Percentiles rank a stretch among this genome's conserved stretches.
Conservation (phyloP, 352 stramenopile genomes). For the Phytopythium oedochilum region DNA sequence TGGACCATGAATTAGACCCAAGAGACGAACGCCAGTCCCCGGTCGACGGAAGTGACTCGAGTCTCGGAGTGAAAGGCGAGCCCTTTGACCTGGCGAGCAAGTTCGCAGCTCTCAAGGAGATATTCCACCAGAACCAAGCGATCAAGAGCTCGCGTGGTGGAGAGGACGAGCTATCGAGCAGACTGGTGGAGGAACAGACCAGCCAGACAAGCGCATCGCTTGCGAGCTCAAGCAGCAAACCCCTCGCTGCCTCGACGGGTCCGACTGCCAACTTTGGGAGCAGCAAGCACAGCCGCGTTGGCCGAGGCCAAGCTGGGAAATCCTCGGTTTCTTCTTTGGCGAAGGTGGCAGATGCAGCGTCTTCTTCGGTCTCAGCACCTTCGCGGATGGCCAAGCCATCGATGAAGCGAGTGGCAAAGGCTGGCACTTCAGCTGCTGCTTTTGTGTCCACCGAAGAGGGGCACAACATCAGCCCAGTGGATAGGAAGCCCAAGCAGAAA, state of each 20-base stretch:
- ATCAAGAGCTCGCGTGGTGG: not conserved
- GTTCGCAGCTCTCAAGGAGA: slow-evolving; percentile 56
- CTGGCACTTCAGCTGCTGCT: not conserved
- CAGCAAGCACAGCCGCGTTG: not conserved
- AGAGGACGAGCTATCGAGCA: not conserved
- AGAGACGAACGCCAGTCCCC: not conserved
- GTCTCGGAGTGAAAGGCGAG: no score
- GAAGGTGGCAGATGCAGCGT: not conserved
- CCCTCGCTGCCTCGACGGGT: not conserved
- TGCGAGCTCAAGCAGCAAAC: not conserved
- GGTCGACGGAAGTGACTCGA: not conserved
- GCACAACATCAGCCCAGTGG: not conserved
- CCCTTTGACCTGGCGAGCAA: slow-evolving; percentile 30
- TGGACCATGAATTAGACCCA: not conserved
- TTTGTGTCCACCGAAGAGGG: no score
- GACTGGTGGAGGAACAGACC: not conserved
- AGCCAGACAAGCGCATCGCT: not conserved
- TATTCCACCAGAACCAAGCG: slow-evolving; percentile 51
- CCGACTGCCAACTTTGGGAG: not conserved
- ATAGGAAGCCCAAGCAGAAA: slow-evolving; percentile 15
- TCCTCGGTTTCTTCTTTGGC: not conserved
- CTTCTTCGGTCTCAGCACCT: not conserved
- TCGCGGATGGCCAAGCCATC: not conserved
- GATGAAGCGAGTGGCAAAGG: not conserved
- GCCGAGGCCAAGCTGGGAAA: not conserved